A percentile compares a stretch with the other conserved stretches of the same genome.
These are phyloP conservation scores for Globisporangium cystogenes DNA, from an alignment of 352 stramenopile species.

Conservation along the genomic window DNA sequence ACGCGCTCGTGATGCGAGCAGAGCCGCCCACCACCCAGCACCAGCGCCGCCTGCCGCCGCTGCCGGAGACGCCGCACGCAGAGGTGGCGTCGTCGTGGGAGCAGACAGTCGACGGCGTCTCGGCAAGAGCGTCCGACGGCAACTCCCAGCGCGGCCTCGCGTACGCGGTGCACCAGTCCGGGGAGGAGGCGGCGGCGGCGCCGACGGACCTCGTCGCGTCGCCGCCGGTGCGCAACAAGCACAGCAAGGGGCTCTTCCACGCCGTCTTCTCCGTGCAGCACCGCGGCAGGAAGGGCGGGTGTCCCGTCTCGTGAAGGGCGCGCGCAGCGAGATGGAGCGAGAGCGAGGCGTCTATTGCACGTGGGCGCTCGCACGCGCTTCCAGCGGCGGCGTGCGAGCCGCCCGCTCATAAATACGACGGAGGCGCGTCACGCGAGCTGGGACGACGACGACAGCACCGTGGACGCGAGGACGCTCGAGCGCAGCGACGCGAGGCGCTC, in stretches of 20 bases:
- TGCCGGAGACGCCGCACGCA: background rate
- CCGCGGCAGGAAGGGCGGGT: conserved; percentile 10
- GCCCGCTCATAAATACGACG: conserved; percentile 11
- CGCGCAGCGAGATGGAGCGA: too few relatives aligned
- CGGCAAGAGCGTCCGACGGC: too few relatives aligned
- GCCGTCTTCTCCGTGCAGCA: conserved; percentile 11
- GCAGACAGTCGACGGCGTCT: too few relatives aligned
- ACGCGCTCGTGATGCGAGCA: conserved; percentile 5
- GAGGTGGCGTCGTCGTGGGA: background rate
- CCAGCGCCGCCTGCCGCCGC: background rate
- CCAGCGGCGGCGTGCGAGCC: conserved; percentile 4
- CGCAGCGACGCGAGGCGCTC: conserved; percentile 21
- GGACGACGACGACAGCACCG: background rate
- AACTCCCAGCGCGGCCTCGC: background rate
- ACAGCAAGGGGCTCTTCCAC: conserved; percentile 10
- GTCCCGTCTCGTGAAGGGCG: conserved; percentile 10
- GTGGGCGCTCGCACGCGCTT: conserved; percentile 5
- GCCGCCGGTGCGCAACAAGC: background rate
- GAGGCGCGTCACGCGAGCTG: background rate
- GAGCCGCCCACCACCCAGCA: background rate
- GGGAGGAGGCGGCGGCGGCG: background rate
- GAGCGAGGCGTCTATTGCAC: conserved; percentile 1
- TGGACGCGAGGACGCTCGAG: background rate
- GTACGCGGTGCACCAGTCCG: background rate
- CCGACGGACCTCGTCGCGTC: conserved; percentile 1